Conservation (phyloP, 495 filamentous ascomycete species). For the Aspergillus haitiensis region DNA sequence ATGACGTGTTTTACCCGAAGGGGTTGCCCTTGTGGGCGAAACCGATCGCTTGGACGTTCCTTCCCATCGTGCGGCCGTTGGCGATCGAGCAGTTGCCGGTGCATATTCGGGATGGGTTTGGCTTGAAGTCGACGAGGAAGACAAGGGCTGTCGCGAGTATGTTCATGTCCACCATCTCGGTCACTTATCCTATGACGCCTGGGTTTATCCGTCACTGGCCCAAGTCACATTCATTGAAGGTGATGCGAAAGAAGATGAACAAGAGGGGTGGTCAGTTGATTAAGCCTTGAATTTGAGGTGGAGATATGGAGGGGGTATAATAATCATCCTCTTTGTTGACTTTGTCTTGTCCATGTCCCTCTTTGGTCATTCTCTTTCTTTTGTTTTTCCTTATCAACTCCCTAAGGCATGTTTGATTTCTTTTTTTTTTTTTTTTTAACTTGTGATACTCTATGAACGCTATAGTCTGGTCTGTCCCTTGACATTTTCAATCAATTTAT, state of each 20-base stretch:
- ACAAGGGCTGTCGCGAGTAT: neutral
- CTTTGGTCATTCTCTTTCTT: no score
- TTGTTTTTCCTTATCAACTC: no score
- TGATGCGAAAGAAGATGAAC: slow-evolving; percentile 3
- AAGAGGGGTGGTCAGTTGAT: slow-evolving; percentile 4
- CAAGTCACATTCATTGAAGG: slow-evolving; percentile 1
- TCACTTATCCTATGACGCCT: slow-evolving; percentile 1
- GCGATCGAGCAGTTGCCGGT: neutral
- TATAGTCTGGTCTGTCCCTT: no score
- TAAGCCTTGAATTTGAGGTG: neutral
- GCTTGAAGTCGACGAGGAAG: neutral
- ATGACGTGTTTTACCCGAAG: slow-evolving; percentile 22
- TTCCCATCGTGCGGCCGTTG: neutral
- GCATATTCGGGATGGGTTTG: neutral
- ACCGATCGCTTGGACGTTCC: neutral
- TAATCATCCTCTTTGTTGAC: neutral
- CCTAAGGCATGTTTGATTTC: no score
- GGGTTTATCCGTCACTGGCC: neutral
- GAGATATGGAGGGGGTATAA: no score
- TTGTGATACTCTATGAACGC: no score
- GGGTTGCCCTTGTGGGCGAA: slow-evolving; percentile 17
- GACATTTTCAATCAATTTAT: no score
- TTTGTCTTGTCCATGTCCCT: no score
- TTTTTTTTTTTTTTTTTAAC: no score
- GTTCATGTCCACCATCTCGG: neutral